Conservation (phyloP, 225 moss, liverwort and hornwort species). For the Polytrichum formosum region DNA sequence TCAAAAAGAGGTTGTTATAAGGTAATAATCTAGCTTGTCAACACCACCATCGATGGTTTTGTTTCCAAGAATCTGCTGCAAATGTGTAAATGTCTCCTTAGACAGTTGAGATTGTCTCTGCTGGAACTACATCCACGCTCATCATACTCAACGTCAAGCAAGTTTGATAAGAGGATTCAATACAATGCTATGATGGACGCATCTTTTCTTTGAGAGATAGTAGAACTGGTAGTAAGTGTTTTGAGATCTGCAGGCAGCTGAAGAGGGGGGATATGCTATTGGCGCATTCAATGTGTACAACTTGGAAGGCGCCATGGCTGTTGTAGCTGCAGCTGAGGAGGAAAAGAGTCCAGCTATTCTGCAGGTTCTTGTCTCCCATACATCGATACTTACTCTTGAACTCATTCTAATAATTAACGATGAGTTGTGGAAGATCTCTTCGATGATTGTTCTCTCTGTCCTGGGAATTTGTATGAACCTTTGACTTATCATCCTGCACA, state of each 20-base stretch:
- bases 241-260: conserved; percentile 52
- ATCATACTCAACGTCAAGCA: neutral
- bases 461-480: too few species aligned
- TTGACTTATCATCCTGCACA: too few species aligned
- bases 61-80: too few species aligned
- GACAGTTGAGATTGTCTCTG: too few species aligned
- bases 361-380: conserved; percentile 39
- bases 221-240: conserved; percentile 1
- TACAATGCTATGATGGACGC: neutral
- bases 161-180: neutral
- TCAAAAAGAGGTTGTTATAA: too few species aligned
- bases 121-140: neutral
- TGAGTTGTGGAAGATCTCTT: too few species aligned
- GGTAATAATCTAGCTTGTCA: too few species aligned
- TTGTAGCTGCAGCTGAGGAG: conserved; percentile 90
- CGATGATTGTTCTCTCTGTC: too few species aligned
- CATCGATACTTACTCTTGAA: too few species aligned
- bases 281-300: conserved; percentile 96
- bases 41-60: too few species aligned
- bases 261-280: conserved; percentile 78
- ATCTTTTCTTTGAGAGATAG: neutral
- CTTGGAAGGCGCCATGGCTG: conserved; percentile 87
- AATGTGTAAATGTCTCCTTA: too few species aligned
- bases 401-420: too few species aligned
- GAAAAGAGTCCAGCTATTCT: conserved; percentile 92